Conservation (phyloP, 2,329 filamentous ascomycete species). For the Byssothecium circinans region DNA sequence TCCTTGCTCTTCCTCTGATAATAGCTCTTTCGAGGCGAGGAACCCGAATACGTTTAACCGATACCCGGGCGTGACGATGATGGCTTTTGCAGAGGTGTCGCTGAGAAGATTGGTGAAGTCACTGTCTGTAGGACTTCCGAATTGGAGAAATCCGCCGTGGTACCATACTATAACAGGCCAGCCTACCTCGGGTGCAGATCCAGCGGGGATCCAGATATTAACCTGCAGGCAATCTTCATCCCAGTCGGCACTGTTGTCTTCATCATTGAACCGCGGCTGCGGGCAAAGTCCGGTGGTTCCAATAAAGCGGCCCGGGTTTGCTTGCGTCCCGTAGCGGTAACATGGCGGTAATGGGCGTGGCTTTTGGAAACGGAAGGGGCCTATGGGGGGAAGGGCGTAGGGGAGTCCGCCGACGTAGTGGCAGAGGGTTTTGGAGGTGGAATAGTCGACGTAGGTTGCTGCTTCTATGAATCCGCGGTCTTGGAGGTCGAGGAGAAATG, state of each 20-base stretch:
- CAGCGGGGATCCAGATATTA: conserved; percentile 59
- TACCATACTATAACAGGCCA: conserved; percentile 64
- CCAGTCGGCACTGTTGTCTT: conserved; percentile 32
- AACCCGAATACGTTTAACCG: conserved; percentile 61
- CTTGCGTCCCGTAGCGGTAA: conserved; percentile 55
- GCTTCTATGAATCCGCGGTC: conserved; percentile 55
- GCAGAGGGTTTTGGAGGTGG: conserved; percentile 41
- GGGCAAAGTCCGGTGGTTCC: conserved; percentile 52
- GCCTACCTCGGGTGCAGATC: conserved; percentile 48
- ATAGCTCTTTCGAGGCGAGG: conserved; percentile 53
- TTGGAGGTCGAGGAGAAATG: conserved; percentile 42
- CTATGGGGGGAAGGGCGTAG: conserved; percentile 56
- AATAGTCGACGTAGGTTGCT: conserved; percentile 45
- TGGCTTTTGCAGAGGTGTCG: conserved; percentile 50
- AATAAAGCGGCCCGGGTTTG: conserved; percentile 51
- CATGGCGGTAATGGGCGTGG: conserved; percentile 51
- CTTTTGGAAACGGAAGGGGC: conserved; percentile 53
- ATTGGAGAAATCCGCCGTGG: conserved; percentile 61
- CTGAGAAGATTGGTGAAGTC: conserved; percentile 51
- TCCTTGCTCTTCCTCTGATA: conserved; percentile 38
- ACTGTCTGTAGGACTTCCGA: conserved; percentile 54
- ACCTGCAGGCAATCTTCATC: conserved; percentile 60
- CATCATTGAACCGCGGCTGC: conserved; percentile 45
- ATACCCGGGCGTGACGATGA: conserved; percentile 60
- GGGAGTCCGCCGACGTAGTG: conserved; percentile 60